Evolutionary conservation across 2,329 filamentous ascomycete species (phyloP).

Genomic region (Rosellinia necatrix): DNA sequence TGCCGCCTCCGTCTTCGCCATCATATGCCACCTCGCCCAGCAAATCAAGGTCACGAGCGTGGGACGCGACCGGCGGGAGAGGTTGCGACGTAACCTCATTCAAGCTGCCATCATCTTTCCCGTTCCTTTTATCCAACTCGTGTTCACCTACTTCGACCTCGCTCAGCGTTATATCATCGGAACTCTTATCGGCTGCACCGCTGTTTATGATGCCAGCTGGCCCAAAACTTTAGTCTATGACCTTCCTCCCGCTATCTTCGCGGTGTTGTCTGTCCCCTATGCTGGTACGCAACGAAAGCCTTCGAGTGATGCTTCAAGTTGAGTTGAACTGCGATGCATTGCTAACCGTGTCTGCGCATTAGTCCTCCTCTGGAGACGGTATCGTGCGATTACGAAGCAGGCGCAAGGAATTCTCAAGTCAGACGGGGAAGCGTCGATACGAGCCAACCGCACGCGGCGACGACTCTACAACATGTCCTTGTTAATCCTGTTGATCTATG

Average conservation of each 20-base stretch:
- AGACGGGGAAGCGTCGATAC: conserved; percentile 47
- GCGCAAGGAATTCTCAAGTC: conserved; percentile 47
- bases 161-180: conserved; percentile 54
- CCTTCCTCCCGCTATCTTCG: conserved; percentile 50
- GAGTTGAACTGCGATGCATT: not conserved
- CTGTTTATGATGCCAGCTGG: conserved; percentile 51
- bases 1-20: conserved; percentile 56
- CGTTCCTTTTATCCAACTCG: conserved; percentile 54
- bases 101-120: conserved; percentile 62
- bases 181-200: conserved; percentile 56
- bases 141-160: conserved; percentile 53
- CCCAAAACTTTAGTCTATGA: conserved; percentile 55
- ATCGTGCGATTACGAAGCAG: conserved; percentile 49
- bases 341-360: conserved; percentile 8
- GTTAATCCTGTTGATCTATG: conserved; percentile 55
- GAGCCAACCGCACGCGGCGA: conserved; percentile 53
- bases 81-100: conserved; percentile 46
- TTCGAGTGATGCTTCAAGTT: not conserved
- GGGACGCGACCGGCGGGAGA: conserved; percentile 48
- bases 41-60: conserved; percentile 54
- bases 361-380: conserved; percentile 53
- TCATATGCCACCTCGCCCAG: conserved; percentile 58
- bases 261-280: conserved; percentile 50
- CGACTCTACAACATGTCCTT: conserved; percentile 62
- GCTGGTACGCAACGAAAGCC: conserved; percentile 49